phyloP scores from a whole-genome alignment of 164 flowering plant genomes.

The Aristolochia californica region DNA sequence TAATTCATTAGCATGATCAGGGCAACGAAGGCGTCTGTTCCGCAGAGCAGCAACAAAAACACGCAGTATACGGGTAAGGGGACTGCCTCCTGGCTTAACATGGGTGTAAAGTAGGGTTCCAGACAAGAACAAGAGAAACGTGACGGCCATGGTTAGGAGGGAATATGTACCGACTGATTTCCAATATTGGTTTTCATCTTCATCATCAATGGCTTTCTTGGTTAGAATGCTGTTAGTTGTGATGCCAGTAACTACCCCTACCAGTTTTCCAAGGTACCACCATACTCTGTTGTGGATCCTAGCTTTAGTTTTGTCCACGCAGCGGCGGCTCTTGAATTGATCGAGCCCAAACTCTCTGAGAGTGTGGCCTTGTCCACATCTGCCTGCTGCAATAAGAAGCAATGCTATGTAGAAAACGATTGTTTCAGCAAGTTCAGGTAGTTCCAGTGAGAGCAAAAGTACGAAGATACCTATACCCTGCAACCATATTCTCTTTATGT shows the following conservation, averaged over 20 bases:
- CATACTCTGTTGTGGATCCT: conserved; percentile 5
- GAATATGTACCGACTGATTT: conserved; percentile 5
- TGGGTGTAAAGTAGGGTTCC: neutral
- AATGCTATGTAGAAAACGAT: conserved; percentile 3
- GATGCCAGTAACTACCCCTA: conserved; percentile 9
- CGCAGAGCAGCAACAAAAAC: neutral
- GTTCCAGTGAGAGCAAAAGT: neutral
- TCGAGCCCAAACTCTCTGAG: conserved; percentile 8
- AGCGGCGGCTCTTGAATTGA: conserved; percentile 8
- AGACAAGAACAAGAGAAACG: conserved; percentile 3
- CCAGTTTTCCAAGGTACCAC: conserved; percentile 11
- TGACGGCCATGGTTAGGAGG: neutral
- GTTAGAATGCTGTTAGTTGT: neutral
- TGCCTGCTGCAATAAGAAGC: conserved; percentile 16
- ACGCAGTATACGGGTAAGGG: neutral
- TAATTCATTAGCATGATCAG: neutral
- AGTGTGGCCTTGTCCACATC: conserved; percentile 8
- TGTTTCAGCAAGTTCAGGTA: neutral
- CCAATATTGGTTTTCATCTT: conserved; percentile 8
- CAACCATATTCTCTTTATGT: too few species aligned
- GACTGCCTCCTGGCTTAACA: conserved; percentile 4
- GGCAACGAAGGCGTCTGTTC: neutral
- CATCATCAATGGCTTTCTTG: neutral
- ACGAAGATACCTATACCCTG: conserved; percentile 5
- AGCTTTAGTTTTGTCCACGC: neutral